These are phyloP conservation scores for Heterobasidion occidentale DNA, from an alignment of 1,284 basidiomycete genomes.

Conservation along the genomic window DNA sequence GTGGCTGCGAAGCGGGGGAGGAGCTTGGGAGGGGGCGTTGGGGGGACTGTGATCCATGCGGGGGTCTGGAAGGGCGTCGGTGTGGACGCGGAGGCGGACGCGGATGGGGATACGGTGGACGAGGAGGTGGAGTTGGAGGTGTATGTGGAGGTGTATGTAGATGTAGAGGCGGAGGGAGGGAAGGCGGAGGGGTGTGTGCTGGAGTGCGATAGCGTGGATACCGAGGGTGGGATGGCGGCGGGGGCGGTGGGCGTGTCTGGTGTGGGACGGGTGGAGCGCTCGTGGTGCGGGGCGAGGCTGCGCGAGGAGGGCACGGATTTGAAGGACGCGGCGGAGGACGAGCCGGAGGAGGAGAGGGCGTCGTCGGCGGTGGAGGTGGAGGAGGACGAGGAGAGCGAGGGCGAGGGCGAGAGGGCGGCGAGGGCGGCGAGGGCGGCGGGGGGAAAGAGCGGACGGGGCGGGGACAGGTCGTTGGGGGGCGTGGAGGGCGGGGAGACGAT, in stretches of 20 bases:
- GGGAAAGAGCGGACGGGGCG: too few relatives aligned
- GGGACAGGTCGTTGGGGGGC: background rate
- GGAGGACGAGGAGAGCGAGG: too few relatives aligned
- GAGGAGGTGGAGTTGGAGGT: background rate
- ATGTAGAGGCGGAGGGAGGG: background rate
- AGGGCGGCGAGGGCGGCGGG: too few relatives aligned
- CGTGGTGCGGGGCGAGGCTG: too few relatives aligned
- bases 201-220: constrained; percentile 2
- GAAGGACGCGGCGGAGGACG: too few relatives aligned
- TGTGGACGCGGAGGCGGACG: background rate
- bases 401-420: too few relatives aligned
- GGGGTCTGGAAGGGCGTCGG: constrained; percentile 7
- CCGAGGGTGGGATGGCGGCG: background rate
- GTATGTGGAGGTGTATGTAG: too few relatives aligned
- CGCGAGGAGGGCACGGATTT: too few relatives aligned
- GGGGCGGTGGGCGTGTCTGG: background rate
- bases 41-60: constrained; percentile 11
- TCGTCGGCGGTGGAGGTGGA: too few relatives aligned
- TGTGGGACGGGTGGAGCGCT: too few relatives aligned
- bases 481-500: constrained; percentile 7
- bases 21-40: constrained; percentile 6
- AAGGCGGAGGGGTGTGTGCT: background rate
- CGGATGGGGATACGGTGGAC: background rate
- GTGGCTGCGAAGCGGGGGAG: background rate
- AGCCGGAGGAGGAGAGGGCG: too few relatives aligned